Evolutionary conservation across 2,329 filamentous ascomycete genomes (phyloP).

Genomic region (Aspergillus tubingensis): DNA sequence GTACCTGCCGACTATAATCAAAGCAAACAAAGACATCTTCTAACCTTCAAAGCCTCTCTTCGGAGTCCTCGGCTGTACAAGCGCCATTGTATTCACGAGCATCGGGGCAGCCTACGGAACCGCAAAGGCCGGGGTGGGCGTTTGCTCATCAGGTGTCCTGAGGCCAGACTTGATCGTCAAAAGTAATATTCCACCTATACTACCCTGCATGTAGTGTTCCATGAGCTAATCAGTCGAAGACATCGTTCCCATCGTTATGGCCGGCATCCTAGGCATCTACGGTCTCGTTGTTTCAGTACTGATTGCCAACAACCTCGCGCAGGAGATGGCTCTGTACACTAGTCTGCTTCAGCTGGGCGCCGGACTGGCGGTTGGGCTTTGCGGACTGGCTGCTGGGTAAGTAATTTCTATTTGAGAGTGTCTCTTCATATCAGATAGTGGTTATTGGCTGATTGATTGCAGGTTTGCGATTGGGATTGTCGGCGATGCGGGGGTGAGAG

Average conservation of each 20-base stretch:
- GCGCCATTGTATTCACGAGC: constrained; percentile 94
- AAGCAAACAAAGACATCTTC: background rate
- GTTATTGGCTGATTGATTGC: constrained; percentile 15
- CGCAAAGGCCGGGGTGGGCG: constrained; percentile 98
- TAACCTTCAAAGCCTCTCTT: constrained; percentile 72
- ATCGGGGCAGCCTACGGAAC: constrained; percentile 97
- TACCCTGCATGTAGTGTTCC: background rate
- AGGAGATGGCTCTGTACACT: constrained; percentile 72
- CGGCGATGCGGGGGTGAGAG: constrained; percentile 57
- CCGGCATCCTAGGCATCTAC: constrained; percentile 99
- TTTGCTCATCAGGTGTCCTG: constrained; percentile 96
- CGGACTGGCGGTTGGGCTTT: constrained; percentile 77
- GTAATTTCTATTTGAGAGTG: constrained; percentile 16
- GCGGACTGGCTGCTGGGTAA: constrained; percentile 73
- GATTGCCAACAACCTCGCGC: constrained; percentile 76
- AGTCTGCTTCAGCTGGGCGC: constrained; percentile 84
- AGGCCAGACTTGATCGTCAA: constrained; percentile 98
- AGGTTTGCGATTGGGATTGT: constrained; percentile 84
- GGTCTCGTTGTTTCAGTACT: constrained; percentile 85
- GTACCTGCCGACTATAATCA: background rate
- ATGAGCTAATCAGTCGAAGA: constrained; percentile 55
- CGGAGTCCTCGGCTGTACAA: constrained; percentile 94
- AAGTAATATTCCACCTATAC: constrained; percentile 65
- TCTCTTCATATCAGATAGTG: background rate
- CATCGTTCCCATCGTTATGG: constrained; percentile 99